Percentiles rank a stretch among this genome's conserved stretches.
These are phyloP conservation scores for Cercospora sp. DNA, from an alignment of 2,329 filamentous ascomycete genomes.

Conservation along the genomic window DNA sequence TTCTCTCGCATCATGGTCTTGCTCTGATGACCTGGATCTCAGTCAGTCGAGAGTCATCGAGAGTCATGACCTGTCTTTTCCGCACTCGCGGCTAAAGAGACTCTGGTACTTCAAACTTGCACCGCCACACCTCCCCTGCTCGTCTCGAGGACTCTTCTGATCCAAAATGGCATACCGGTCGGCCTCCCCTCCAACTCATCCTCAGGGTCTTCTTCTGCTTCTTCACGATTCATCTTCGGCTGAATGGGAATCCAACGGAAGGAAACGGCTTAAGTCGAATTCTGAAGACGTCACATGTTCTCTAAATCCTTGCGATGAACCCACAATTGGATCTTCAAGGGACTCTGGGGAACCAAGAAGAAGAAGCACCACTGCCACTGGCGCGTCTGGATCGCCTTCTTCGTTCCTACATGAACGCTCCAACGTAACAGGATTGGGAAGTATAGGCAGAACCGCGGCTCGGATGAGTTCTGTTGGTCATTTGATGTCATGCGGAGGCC, in stretches of 20 bases:
- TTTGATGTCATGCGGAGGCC: neutral
- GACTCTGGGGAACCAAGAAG: neutral
- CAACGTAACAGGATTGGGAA: neutral
- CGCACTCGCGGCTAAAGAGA: neutral
- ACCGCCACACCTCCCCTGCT: neutral
- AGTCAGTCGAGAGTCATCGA: neutral
- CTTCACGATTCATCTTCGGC: neutral
- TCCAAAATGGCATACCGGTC: slow-evolving; percentile 1
- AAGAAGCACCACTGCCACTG: neutral
- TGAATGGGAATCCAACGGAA: neutral
- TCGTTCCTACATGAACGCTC: neutral
- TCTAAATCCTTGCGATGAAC: neutral
- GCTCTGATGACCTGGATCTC: neutral
- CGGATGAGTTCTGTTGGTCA: neutral
- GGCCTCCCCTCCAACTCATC: neutral
- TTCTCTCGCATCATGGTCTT: no score
- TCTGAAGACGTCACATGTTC: neutral
- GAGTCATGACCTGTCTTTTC: neutral
- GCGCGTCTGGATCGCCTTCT: neutral
- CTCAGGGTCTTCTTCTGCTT: neutral
- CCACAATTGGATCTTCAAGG: neutral
- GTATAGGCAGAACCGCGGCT: slow-evolving; percentile 4
- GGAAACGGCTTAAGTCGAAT: neutral
- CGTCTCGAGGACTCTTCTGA: neutral
- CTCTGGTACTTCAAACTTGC: neutral